Conservation (phyloP, 306 rosid genomes). For the Arachis stenosperma region DNA sequence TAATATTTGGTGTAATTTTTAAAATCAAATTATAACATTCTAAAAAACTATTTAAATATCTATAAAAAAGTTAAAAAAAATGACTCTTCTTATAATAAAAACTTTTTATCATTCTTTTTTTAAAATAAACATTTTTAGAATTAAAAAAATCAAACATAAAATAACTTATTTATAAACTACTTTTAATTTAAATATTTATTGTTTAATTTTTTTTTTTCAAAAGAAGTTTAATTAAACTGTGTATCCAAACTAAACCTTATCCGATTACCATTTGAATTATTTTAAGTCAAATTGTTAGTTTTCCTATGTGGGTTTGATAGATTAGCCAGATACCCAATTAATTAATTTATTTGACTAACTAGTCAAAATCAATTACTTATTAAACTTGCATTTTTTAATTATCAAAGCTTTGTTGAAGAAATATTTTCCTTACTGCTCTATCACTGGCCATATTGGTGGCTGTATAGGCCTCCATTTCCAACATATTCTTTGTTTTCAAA, state of each 20-base stretch:
- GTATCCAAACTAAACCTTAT: background rate
- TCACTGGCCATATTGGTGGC: conserved; percentile 11
- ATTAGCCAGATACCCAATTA: background rate
- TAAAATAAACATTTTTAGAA: no score
- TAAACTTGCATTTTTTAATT: background rate
- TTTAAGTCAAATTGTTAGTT: background rate
- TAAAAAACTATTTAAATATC: no score
- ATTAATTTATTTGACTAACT: conserved; percentile 20
- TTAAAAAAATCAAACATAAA: no score
- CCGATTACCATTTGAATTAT: background rate
- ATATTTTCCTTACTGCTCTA: background rate
- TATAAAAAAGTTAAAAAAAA: no score
- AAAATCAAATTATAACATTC: no score
- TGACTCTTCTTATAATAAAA: no score
- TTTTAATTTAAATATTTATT: no score
- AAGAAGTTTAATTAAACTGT: no score
- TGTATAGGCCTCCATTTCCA: conserved; percentile 9
- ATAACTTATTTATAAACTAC: no score
- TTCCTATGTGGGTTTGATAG: background rate
- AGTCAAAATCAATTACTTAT: background rate
- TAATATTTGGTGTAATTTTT: no score
- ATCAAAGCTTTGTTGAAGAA: background rate
- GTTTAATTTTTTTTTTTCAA: no score
- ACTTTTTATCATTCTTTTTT: no score
- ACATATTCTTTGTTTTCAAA: conserved; percentile 26